phyloP scores from a whole-genome alignment of 2,329 filamentous ascomycete genomes.

The Phaeosphaeria sp. region DNA sequence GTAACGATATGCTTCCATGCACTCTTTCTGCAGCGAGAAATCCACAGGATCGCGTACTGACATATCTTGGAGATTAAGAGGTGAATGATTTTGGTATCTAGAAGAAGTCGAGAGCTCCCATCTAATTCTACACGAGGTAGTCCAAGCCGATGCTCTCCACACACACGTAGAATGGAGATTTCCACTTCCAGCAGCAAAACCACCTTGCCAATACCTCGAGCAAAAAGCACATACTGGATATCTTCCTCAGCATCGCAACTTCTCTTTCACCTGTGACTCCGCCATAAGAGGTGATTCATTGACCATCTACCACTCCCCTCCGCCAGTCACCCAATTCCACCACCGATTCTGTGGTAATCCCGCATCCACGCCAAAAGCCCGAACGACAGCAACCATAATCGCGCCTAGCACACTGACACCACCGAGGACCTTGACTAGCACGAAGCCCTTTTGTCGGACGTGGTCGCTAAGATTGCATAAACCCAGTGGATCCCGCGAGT shows the following conservation, averaged over 20 bases:
- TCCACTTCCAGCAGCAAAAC: neutral
- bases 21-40: no score
- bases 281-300: neutral
- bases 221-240: neutral
- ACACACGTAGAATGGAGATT: neutral
- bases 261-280: neutral
- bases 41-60: no score
- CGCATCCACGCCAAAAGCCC: slow-evolving; percentile 43
- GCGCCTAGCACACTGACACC: slow-evolving; percentile 77
- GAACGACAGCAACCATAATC: slow-evolving; percentile 61
- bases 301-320: slow-evolving; percentile 10
- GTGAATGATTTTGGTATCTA: neutral
- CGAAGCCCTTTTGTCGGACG: slow-evolving; percentile 68
- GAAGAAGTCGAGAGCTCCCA: neutral
- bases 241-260: neutral
- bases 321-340: slow-evolving; percentile 34
- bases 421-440: slow-evolving; percentile 76
- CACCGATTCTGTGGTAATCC: slow-evolving; percentile 34
- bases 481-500: slow-evolving; percentile 79
- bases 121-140: neutral
- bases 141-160: neutral
- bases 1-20: no score
- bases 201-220: neutral
- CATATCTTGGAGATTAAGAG: neutral
- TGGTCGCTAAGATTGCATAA: slow-evolving; percentile 73